phyloP scores from a whole-genome alignment of 2,329 filamentous ascomycete species.

The Stagonosporopsis vannaccii region DNA sequence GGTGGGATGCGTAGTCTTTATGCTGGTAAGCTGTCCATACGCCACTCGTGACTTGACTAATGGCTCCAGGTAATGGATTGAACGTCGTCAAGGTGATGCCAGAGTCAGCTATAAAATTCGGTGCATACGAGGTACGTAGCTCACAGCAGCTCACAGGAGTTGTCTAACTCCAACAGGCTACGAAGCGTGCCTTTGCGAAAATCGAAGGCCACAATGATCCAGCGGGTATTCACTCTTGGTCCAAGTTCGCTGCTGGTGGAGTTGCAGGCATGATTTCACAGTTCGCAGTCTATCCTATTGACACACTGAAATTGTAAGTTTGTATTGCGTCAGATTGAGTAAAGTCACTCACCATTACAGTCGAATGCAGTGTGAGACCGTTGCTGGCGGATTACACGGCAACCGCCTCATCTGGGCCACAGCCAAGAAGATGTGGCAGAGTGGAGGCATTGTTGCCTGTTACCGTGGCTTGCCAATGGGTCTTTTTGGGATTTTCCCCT shows the following conservation, averaged over 20 bases:
- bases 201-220: slow-evolving; percentile 89
- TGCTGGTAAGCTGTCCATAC: slow-evolving; percentile 69
- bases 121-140: slow-evolving; percentile 79
- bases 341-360: slow-evolving; percentile 29
- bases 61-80: slow-evolving; percentile 79
- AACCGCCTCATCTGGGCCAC: slow-evolving; percentile 84
- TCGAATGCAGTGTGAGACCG: slow-evolving; percentile 93
- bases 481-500: slow-evolving; percentile 95
- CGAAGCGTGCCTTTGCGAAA: slow-evolving; percentile 84
- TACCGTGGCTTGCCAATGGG: slow-evolving; percentile 96
- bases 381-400: slow-evolving; percentile 82
- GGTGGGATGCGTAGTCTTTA: slow-evolving; percentile 91
- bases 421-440: slow-evolving; percentile 82
- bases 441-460: slow-evolving; percentile 76
- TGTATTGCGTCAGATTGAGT: neutral
- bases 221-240: slow-evolving; percentile 78
- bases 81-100: slow-evolving; percentile 99
- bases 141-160: neutral
- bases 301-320: slow-evolving; percentile 76
- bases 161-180: slow-evolving; percentile 61
- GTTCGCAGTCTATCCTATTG: slow-evolving; percentile 93
- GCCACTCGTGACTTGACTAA: slow-evolving; percentile 9
- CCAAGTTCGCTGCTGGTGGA: slow-evolving; percentile 90
- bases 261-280: slow-evolving; percentile 91
- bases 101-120: slow-evolving; percentile 97